A percentile compares a stretch with the other conserved stretches of the same genome.
phyloP scores from a whole-genome alignment of 2,329 filamentous ascomycete genomes.

The Neonectria neomacrospora region DNA sequence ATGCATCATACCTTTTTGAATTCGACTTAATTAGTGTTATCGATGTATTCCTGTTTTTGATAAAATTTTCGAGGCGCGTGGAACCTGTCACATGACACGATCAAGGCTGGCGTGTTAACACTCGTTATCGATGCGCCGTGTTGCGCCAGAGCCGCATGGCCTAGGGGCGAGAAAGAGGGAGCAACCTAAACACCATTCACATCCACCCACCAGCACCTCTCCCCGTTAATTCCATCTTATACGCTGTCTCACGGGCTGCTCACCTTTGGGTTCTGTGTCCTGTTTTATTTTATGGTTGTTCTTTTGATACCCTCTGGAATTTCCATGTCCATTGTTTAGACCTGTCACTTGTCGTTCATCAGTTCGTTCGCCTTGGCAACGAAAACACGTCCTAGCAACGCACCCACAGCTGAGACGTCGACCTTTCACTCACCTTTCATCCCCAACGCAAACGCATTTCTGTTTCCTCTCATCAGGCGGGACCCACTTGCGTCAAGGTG shows the following conservation, averaged over 20 bases:
- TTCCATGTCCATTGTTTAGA: not conserved
- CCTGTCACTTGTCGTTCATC: not conserved
- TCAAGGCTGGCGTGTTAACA: constrained; percentile 33
- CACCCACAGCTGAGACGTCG: not conserved
- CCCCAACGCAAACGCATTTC: not conserved
- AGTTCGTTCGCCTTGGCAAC: constrained; percentile 1
- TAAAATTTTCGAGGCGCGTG: not conserved
- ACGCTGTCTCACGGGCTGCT: not conserved
- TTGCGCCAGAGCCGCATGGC: constrained; percentile 39
- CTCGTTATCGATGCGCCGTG: constrained; percentile 42
- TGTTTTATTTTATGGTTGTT: not conserved
- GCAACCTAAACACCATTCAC: constrained; percentile 32
- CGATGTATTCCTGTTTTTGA: not conserved
- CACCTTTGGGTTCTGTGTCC: not conserved
- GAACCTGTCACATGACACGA: constrained; percentile 9
- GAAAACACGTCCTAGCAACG: not conserved
- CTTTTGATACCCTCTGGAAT: not conserved
- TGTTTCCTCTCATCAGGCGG: not conserved
- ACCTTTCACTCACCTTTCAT: not conserved
- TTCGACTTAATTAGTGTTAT: no score
- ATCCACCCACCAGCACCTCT: constrained; percentile 15
- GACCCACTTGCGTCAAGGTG: not conserved
- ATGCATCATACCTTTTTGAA: not conserved
- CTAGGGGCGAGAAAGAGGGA: constrained; percentile 27
- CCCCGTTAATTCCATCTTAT: constrained; percentile 22